phyloP scores from a whole-genome alignment of 2,329 filamentous ascomycete genomes.

The Alternaria solani region DNA sequence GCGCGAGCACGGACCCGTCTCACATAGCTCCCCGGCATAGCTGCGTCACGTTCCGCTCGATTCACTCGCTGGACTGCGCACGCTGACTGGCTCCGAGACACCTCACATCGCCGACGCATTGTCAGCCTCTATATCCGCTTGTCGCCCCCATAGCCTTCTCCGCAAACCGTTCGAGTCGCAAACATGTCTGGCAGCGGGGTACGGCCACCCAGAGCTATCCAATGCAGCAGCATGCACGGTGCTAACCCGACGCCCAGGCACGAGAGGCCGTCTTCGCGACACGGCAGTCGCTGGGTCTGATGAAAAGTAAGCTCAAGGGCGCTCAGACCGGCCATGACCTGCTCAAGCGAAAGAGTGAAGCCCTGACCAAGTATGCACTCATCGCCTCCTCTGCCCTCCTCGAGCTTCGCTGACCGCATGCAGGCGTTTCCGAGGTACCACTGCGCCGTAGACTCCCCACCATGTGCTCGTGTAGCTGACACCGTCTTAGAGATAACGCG shows the following conservation, averaged over 20 bases:
- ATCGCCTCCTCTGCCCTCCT: conserved; percentile 3
- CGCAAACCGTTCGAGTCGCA: conserved; percentile 21
- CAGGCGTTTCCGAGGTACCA: conserved; percentile 86
- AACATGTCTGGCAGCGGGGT: conserved; percentile 65
- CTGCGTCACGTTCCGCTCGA: conserved; percentile 29
- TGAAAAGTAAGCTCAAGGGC: conserved; percentile 97
- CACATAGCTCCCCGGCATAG: conserved; percentile 22
- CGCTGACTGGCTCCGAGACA: conserved; percentile 14
- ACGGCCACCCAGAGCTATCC: conserved; percentile 36
- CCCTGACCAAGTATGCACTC: conserved; percentile 83
- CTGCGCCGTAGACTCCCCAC: conserved; percentile 17
- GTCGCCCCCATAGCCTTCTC: conserved; percentile 2
- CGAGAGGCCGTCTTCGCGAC: conserved; percentile 97
- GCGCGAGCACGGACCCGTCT: conserved; percentile 25
- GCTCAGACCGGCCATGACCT: conserved; percentile 82
- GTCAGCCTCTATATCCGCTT: conserved; percentile 10
- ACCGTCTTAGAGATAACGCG: conserved; percentile 77
- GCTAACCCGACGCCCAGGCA: conserved; percentile 66
- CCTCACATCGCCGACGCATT: conserved; percentile 1
- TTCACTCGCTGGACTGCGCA: conserved; percentile 15
- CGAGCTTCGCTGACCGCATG: conserved; percentile 25
- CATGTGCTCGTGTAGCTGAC: conserved; percentile 31
- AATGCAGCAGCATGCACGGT: conserved; percentile 26
- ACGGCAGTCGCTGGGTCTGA: conserved; percentile 92
- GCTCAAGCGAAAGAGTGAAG: conserved; percentile 97